phyloP scores from a whole-genome alignment of 108 stramenopile genomes.

The Mediolabrus comicus region DNA sequence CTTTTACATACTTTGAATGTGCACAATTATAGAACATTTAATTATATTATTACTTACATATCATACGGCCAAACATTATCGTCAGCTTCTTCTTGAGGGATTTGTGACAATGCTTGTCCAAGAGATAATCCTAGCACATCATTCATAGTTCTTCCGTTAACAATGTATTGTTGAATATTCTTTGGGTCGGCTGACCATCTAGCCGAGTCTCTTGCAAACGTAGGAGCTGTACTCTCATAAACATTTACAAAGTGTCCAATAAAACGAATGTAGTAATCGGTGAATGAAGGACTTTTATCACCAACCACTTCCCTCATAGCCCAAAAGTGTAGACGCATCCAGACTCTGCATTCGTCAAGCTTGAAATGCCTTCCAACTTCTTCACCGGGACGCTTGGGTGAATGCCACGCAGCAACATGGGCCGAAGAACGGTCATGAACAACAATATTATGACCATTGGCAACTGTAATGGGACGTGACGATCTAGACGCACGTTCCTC shows the following conservation, averaged over 20 bases:
- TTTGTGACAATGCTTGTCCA: constrained; percentile 16
- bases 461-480: constrained; percentile 10
- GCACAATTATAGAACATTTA: no score
- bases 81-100: constrained; percentile 45
- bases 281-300: constrained; percentile 46
- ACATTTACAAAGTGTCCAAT: constrained; percentile 74
- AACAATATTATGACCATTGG: constrained; percentile 19
- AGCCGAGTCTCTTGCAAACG: constrained; percentile 60
- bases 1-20: not conserved
- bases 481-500: constrained; percentile 43
- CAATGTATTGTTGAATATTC: constrained; percentile 54
- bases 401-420: constrained; percentile 70
- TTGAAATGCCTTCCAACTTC: constrained; percentile 60
- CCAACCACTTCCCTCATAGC: constrained; percentile 51
- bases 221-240: constrained; percentile 56
- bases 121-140: constrained; percentile 52
- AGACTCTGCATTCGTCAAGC: constrained; percentile 66
- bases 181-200: constrained; percentile 59
- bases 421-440: constrained; percentile 73
- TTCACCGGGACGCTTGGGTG: constrained; percentile 52
- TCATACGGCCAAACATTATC: constrained; percentile 57
- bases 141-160: constrained; percentile 49
- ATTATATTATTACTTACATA: not conserved
- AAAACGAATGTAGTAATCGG: constrained; percentile 69
- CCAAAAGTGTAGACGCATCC: constrained; percentile 81